phyloP scores from a whole-genome alignment of 495 filamentous ascomycete genomes.

The Podospora fimiseda region DNA sequence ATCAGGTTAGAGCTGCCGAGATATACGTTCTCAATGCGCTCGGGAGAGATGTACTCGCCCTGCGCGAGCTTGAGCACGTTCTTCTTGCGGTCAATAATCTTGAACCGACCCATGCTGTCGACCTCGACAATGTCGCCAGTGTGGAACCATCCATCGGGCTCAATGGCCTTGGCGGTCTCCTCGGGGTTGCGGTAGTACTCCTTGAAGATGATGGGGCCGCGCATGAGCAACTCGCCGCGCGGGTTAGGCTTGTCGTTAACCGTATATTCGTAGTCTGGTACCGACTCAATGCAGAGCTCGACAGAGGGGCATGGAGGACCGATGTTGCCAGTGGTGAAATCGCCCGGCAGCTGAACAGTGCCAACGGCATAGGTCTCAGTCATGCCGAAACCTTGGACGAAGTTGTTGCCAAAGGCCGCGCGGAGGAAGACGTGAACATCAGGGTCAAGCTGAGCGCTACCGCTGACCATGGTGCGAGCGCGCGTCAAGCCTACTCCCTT shows the following conservation, averaged over 20 bases:
- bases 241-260: constrained; percentile 87
- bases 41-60: constrained; percentile 96
- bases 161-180: constrained; percentile 76
- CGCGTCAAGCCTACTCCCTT: constrained; percentile 74
- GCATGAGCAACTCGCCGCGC: constrained; percentile 82
- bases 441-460: constrained; percentile 87
- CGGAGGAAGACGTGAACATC: constrained; percentile 83
- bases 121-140: constrained; percentile 86
- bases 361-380: constrained; percentile 88
- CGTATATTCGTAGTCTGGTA: constrained; percentile 94
- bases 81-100: constrained; percentile 94
- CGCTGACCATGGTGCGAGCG: constrained; percentile 68
- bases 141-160: constrained; percentile 91
- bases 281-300: constrained; percentile 78
- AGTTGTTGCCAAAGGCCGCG: constrained; percentile 68
- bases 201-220: constrained; percentile 68
- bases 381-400: constrained; percentile 87
- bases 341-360: constrained; percentile 59
- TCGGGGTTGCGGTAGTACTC: constrained; percentile 86
- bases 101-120: constrained; percentile 79
- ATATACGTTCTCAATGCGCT: constrained; percentile 92
- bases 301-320: constrained; percentile 58
- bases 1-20: constrained; percentile 72
- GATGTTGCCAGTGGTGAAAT: constrained; percentile 75
- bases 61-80: constrained; percentile 97